Evolutionary conservation across 1,284 basidiomycete species (phyloP).

Genomic region (Mycena citricolor): DNA sequence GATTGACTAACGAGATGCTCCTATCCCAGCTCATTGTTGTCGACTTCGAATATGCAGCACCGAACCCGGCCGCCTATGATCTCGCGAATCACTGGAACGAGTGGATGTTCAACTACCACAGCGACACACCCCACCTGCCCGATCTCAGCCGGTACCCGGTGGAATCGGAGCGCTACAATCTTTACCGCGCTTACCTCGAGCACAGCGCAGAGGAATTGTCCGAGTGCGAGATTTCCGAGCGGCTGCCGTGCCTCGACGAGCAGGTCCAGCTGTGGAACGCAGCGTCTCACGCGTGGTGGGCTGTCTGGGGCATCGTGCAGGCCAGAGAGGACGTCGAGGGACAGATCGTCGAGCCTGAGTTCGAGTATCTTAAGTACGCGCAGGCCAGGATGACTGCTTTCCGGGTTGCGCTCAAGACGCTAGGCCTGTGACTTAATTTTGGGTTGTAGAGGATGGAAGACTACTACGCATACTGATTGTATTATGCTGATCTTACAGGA

Average conservation of each 20-base stretch:
- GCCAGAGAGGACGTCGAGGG: conserved; percentile 77
- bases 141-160: conserved; percentile 73
- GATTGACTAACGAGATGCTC: conserved; percentile 7
- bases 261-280: conserved; percentile 87
- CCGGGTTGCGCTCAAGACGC: conserved; percentile 50
- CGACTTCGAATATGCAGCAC: conserved; percentile 92
- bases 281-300: conserved; percentile 87
- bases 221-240: conserved; percentile 36
- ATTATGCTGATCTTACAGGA: conserved; percentile 19
- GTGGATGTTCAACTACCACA: conserved; percentile 91
- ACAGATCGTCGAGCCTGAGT: conserved; percentile 61
- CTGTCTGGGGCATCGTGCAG: conserved; percentile 90
- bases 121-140: conserved; percentile 71
- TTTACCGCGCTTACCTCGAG: conserved; percentile 80
- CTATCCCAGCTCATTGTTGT: conserved; percentile 80
- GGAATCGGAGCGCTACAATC: conserved; percentile 70
- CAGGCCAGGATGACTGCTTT: conserved; percentile 63
- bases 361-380: conserved; percentile 78
- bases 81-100: conserved; percentile 97
- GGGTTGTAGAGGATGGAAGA: not conserved
- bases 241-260: conserved; percentile 58
- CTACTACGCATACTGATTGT: not conserved
- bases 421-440: conserved; percentile 39
- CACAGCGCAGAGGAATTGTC: conserved; percentile 38
- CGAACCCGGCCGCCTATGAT: conserved; percentile 88